Percentiles rank a stretch among this genome's conserved stretches.
phyloP scores from a whole-genome alignment of 345 rosid species.

The Turnera subulata region DNA sequence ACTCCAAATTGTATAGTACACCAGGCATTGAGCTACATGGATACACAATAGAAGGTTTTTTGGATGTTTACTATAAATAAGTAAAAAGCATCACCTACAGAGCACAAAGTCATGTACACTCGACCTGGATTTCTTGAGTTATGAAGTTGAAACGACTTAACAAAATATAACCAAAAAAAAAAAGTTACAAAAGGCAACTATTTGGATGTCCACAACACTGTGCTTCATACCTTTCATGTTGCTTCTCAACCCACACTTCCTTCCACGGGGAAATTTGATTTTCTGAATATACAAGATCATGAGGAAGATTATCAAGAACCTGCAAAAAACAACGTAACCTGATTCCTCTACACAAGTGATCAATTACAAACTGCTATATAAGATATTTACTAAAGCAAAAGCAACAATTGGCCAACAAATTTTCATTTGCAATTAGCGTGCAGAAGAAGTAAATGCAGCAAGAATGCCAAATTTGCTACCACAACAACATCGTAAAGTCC shows the following conservation, averaged over 20 bases:
- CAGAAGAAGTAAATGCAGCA: not conserved
- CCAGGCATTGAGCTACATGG: too few relatives aligned
- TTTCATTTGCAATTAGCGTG: not conserved
- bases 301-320: conserved; percentile 99
- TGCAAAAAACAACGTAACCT: conserved; percentile 28
- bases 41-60: too few relatives aligned
- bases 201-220: not conserved
- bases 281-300: conserved; percentile 80
- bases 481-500: not conserved
- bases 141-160: too few relatives aligned
- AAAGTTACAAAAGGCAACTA: not conserved
- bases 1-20: too few relatives aligned
- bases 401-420: conserved; percentile 2
- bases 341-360: not conserved
- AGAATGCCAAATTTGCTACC: not conserved
- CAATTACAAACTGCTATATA: not conserved
- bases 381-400: not conserved
- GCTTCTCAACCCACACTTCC: conserved; percentile 90
- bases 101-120: too few relatives aligned
- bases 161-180: too few relatives aligned
- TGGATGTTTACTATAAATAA: too few relatives aligned
- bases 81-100: too few relatives aligned
- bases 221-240: conserved; percentile 49
- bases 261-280: conserved; percentile 84
- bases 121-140: too few relatives aligned